These are phyloP conservation scores for Podaxis sp. DNA, from an alignment of 768 basidiomycete genomes.

Conservation along the genomic window DNA sequence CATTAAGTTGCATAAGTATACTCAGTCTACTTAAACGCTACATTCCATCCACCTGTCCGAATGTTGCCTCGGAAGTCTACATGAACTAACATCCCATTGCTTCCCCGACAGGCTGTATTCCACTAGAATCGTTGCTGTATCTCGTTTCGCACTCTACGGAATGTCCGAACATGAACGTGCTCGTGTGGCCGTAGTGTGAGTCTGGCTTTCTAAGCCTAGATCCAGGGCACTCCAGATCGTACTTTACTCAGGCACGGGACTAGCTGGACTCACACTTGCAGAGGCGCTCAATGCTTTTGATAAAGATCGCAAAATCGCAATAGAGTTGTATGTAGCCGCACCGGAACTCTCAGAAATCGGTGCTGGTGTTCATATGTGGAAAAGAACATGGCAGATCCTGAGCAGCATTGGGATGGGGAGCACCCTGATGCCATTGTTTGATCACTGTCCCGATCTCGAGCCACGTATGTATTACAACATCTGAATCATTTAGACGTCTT, in stretches of 20 bases:
- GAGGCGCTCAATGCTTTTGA: constrained; percentile 23
- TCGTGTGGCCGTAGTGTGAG: neutral
- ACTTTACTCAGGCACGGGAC: constrained; percentile 34
- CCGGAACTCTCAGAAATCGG: constrained; percentile 35
- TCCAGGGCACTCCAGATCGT: constrained; percentile 33
- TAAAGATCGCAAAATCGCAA: constrained; percentile 19
- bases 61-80: neutral
- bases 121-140: neutral
- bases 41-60: neutral
- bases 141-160: neutral
- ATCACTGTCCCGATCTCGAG: constrained; percentile 13
- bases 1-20: neutral
- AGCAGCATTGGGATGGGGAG: constrained; percentile 10
- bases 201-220: constrained; percentile 22
- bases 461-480: constrained; percentile 17
- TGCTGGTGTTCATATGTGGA: constrained; percentile 38
- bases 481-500: constrained; percentile 15
- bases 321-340: constrained; percentile 40
- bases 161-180: neutral
- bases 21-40: neutral
- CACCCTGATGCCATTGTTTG: constrained; percentile 11
- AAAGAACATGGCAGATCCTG: constrained; percentile 13
- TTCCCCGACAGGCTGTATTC: neutral
- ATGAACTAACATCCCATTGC: neutral
- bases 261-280: constrained; percentile 36